Percentiles rank a stretch among this genome's conserved stretches.
Evolutionary conservation across 2,329 filamentous ascomycete genomes (phyloP).

Genomic region (Neocucurbitaria cava): DNA sequence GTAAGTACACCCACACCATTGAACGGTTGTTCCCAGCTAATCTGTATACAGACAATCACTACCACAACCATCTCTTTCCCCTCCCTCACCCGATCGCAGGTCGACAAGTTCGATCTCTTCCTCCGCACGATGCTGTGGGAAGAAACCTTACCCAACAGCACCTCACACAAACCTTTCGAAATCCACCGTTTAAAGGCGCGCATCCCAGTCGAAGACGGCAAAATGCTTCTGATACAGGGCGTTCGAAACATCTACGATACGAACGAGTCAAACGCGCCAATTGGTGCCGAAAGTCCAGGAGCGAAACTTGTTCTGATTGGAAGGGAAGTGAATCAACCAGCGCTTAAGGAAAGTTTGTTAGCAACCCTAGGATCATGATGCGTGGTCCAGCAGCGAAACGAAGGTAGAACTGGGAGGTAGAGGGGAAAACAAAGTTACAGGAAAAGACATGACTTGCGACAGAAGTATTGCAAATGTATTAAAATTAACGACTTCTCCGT

Average conservation of each 20-base stretch:
- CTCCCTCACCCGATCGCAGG: constrained; percentile 61
- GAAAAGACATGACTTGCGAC: not conserved
- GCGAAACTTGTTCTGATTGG: constrained; percentile 45
- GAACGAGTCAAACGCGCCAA: constrained; percentile 60
- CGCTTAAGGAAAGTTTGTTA: constrained; percentile 18
- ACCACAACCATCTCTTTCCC: constrained; percentile 78
- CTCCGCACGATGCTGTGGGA: constrained; percentile 87
- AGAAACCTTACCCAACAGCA: constrained; percentile 60
- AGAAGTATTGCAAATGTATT: no score
- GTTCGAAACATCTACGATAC: constrained; percentile 95
- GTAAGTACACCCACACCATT: constrained; percentile 56
- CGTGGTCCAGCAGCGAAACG: no score
- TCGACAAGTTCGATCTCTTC: constrained; percentile 78
- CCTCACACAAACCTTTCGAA: constrained; percentile 63
- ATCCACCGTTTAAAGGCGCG: constrained; percentile 89
- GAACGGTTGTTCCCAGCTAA: not conserved
- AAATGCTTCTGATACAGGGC: constrained; percentile 81
- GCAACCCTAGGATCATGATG: not conserved
- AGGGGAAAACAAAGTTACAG: not conserved
- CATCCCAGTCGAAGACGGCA: constrained; percentile 69
- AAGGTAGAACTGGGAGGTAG: not conserved
- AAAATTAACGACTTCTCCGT: no score
- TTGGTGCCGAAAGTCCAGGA: not conserved
- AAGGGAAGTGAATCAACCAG: constrained; percentile 33
- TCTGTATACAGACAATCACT: constrained; percentile 71